These are phyloP conservation scores for Musa beccarii DNA, from an alignment of 176 grass and related monocot genomes.

Conservation along the genomic window DNA sequence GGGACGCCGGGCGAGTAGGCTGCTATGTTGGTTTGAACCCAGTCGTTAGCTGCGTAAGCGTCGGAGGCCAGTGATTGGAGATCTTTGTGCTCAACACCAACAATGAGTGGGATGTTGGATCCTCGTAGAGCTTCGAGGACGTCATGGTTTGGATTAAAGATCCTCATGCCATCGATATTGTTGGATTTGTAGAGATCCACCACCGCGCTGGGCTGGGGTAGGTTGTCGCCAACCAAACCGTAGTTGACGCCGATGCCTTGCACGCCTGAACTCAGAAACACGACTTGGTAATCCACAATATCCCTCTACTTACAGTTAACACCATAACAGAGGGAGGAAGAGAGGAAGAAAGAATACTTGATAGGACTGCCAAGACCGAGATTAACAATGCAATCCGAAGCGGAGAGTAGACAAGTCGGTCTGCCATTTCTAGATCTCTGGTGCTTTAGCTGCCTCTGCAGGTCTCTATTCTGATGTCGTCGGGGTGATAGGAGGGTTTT, in stretches of 20 bases:
- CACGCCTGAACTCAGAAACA: not conserved
- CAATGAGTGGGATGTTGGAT: not conserved
- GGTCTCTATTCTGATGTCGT: too few relatives aligned
- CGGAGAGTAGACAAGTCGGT: too few relatives aligned
- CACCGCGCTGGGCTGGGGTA: not conserved
- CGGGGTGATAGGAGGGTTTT: too few relatives aligned
- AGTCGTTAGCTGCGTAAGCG: not conserved
- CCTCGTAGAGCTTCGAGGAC: not conserved
- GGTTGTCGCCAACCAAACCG: not conserved
- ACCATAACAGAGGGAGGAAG: too few relatives aligned
- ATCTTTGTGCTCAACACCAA: not conserved
- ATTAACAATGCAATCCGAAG: too few relatives aligned
- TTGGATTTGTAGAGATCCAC: not conserved
- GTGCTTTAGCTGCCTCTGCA: too few relatives aligned
- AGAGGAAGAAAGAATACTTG: too few relatives aligned
- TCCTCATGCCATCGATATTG: not conserved
- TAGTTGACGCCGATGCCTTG: not conserved
- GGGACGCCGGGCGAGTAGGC: not conserved
- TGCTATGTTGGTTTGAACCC: not conserved
- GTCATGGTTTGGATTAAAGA: not conserved
- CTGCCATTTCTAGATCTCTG: too few relatives aligned
- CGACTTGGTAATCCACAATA: not conserved
- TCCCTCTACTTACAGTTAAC: too few relatives aligned
- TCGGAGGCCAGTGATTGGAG: not conserved
- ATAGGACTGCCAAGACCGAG: too few relatives aligned